Evolutionary conservation across 2,329 filamentous ascomycete genomes (phyloP).

Genomic region (Colletotrichum sp.): DNA sequence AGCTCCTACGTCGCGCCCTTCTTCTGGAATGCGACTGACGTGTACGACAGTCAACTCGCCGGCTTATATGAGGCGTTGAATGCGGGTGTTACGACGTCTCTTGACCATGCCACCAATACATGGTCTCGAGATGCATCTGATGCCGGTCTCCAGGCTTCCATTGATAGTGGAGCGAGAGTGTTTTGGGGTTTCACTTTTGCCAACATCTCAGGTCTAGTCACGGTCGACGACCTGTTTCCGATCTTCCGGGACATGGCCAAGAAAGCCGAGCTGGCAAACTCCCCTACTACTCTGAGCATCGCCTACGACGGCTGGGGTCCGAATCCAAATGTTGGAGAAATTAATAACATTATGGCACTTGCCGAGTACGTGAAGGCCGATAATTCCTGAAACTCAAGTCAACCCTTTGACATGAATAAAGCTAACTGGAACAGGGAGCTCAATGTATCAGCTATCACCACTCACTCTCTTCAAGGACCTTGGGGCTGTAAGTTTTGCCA

Average conservation of each 20-base stretch:
- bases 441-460: no score
- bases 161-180: constrained; percentile 51
- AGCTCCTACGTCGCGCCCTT: constrained; percentile 24
- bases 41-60: not conserved
- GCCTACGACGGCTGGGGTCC: no score
- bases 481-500: no score
- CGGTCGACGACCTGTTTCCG: constrained; percentile 33
- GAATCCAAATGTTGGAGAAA: no score
- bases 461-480: no score
- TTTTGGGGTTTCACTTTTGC: constrained; percentile 45
- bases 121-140: constrained; percentile 44
- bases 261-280: constrained; percentile 23
- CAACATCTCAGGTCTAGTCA: constrained; percentile 26
- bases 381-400: no score
- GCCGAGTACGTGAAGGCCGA: no score
- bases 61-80: not conserved
- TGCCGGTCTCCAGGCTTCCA: constrained; percentile 48
- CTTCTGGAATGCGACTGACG: not conserved
- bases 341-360: no score
- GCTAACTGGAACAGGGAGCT: no score
- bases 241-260: constrained; percentile 40
- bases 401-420: no score
- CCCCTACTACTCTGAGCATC: not conserved
- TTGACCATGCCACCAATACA: constrained; percentile 57
- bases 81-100: not conserved